phyloP scores from a whole-genome alignment of 2,329 filamentous ascomycete species.

The Corynespora cassiicola region DNA sequence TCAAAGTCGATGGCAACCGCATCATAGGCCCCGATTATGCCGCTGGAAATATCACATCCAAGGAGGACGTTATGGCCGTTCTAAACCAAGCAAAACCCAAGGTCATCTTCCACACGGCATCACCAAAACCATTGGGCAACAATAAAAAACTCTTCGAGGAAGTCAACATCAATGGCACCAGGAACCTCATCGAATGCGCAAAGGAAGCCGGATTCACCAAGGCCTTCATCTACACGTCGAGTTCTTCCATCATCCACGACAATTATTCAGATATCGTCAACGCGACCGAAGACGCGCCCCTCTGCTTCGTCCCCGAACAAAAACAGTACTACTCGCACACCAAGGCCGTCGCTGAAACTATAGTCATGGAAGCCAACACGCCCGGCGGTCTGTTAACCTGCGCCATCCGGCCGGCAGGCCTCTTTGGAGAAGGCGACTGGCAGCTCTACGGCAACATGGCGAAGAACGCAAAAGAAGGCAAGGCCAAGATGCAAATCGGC shows the following conservation, averaged over 20 bases:
- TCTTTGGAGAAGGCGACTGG: constrained; percentile 14
- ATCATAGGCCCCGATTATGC: constrained; percentile 48
- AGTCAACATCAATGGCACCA: constrained; percentile 56
- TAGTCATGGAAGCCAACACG: constrained; percentile 21
- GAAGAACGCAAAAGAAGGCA: constrained; percentile 1
- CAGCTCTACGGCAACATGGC: too few species aligned
- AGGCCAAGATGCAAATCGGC: constrained; percentile 6
- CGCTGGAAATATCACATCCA: constrained; percentile 51
- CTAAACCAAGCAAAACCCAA: constrained; percentile 47
- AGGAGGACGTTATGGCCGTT: constrained; percentile 42
- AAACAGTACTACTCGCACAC: constrained; percentile 23
- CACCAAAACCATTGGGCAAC: constrained; percentile 36
- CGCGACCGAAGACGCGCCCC: constrained; percentile 15
- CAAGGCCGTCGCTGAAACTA: constrained; percentile 25
- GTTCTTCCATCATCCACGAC: constrained; percentile 23
- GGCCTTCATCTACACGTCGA: constrained; percentile 53
- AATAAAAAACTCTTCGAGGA: constrained; percentile 43
- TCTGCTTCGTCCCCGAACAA: constrained; percentile 18
- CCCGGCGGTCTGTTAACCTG: constrained; percentile 10
- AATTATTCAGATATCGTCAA: constrained; percentile 13
- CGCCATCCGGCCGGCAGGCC: constrained; percentile 9
- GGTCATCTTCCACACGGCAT: constrained; percentile 55
- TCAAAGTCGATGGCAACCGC: constrained; percentile 41
- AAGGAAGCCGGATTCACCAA: constrained; percentile 44
- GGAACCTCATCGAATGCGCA: constrained; percentile 38